These are phyloP conservation scores for Penicillium goetzii DNA, from an alignment of 495 filamentous ascomycete species.

Conservation along the genomic window DNA sequence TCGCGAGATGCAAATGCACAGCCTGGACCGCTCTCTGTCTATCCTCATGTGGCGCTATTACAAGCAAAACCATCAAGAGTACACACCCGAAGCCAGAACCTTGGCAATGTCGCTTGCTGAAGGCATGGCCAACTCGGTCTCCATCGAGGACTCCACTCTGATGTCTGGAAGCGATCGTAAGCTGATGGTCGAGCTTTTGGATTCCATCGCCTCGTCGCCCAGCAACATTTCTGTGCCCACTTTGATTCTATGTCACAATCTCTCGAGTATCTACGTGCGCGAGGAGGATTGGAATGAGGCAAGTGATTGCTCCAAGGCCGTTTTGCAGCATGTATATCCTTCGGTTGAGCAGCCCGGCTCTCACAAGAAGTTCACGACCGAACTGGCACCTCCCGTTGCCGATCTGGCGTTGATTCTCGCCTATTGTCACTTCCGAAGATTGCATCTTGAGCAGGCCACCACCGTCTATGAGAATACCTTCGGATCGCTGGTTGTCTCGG, in stretches of 20 bases:
- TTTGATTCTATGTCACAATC: slow-evolving; percentile 41
- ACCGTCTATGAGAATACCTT: slow-evolving; percentile 46
- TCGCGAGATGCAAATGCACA: slow-evolving; percentile 42
- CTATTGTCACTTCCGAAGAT: slow-evolving; percentile 43
- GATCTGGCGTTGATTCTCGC: slow-evolving; percentile 43
- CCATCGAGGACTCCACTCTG: slow-evolving; percentile 28
- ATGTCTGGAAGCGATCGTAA: slow-evolving; percentile 38
- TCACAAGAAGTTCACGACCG: slow-evolving; percentile 38
- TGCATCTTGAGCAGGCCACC: slow-evolving; percentile 40
- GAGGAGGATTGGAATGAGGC: slow-evolving; percentile 41
- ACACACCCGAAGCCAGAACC: slow-evolving; percentile 34
- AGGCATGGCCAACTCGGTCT: slow-evolving; percentile 31
- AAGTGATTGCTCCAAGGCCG: slow-evolving; percentile 38
- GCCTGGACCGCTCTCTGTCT: slow-evolving; percentile 41
- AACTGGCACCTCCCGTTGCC: slow-evolving; percentile 38
- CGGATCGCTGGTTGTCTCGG: slow-evolving; percentile 40
- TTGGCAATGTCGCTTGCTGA: slow-evolving; percentile 40
- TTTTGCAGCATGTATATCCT: slow-evolving; percentile 45
- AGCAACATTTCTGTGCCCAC: slow-evolving; percentile 34
- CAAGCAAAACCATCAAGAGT: slow-evolving; percentile 38
- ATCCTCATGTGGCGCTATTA: slow-evolving; percentile 48
- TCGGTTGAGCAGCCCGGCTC: slow-evolving; percentile 37
- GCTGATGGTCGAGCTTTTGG: slow-evolving; percentile 43
- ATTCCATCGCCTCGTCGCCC: slow-evolving; percentile 39
- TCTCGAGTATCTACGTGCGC: slow-evolving; percentile 41